Base-by-base conservation (phyloP, 768 basidiomycete genomes). In the Naematelia encephala region DNA sequence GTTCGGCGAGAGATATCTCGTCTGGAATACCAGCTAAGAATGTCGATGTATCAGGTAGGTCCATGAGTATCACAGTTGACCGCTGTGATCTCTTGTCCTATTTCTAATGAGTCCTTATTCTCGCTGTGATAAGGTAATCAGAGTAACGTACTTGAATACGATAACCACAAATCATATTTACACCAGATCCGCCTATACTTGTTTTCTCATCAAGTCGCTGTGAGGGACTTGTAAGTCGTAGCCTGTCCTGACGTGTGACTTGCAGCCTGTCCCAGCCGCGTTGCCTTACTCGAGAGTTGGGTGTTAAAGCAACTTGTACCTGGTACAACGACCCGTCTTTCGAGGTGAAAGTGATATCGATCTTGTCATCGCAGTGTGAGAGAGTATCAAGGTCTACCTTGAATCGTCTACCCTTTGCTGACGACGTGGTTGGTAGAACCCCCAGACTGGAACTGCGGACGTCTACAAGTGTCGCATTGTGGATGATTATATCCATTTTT, bases 1-100 rank as follows among this genome's bases (percentile, higher is more conserved):
- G 70, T 21, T 86, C 86, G 8, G 88, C 89, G 26, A 94, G 77
- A 5, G 86, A 82, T 0, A 83, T 78, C 1, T 78, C 70, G 73
- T 91, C 86, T 1, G 90, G 86, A 48, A 94, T 79, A 28, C 82
- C 77, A 11, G 82, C 57, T 42, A 73, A 51, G 57, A 68, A 73
- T 14, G 57, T 46, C 3, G 66, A 46, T n/a, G 62, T 56, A 45
- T 68, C 57, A 1, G 56, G 65, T 25, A 22, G 21, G 30, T 30
- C 46, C 28, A 67, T 48, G 22, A 67, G 8, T 2, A 67, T 45
- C n/a, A 39, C 34, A 8, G 34, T 39, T 8, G 34, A 39, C 34
- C 34, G 34, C 34, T 39, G 8, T 8, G 34, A 8, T 8, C 34
- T 8, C 34, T 16, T 39, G 34, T 39, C 34, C 34, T 39, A 16